These are phyloP conservation scores for Haplosporangium gracile DNA, from an alignment of 192 early-diverging fungal species.

Conservation along the genomic window DNA sequence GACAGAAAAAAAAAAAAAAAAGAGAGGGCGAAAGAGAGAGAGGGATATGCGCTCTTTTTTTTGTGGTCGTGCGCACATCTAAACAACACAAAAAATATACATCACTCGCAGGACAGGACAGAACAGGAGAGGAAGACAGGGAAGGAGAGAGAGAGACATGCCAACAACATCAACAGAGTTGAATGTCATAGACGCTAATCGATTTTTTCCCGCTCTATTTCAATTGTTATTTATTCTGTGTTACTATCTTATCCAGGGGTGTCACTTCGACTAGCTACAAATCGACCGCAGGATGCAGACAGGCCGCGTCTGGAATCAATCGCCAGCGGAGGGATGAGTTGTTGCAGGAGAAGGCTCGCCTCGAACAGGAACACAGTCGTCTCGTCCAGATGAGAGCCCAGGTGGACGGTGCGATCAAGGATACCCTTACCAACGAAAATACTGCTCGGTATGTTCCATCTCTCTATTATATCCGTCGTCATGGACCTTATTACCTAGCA, in stretches of 20 bases:
- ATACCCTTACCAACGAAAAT: constrained; percentile 43
- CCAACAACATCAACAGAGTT: background rate
- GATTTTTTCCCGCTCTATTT: constrained; percentile 5
- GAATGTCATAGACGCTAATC: constrained; percentile 3
- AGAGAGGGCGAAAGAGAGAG: background rate
- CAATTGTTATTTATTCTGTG: background rate
- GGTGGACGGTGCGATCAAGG: constrained; percentile 34
- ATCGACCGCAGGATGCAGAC: constrained; percentile 17
- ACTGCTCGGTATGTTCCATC: constrained; percentile 38
- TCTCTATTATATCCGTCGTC: background rate
- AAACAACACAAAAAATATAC: background rate
- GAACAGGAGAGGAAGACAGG: background rate
- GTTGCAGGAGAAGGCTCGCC: constrained; percentile 31
- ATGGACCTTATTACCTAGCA: background rate
- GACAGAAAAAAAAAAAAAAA: background rate
- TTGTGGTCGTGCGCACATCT: constrained; percentile 4
- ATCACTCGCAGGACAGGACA: constrained; percentile 2
- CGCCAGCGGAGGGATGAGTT: constrained; percentile 39
- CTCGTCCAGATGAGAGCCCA: constrained; percentile 29
- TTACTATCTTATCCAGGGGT: constrained; percentile 27
- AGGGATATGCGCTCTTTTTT: constrained; percentile 3
- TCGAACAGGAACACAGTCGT: constrained; percentile 33
- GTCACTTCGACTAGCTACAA: constrained; percentile 22
- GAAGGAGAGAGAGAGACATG: no score
- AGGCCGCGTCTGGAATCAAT: constrained; percentile 16